These are phyloP conservation scores for Suillus paluster DNA, from an alignment of 768 basidiomycete species.

Conservation along the genomic window DNA sequence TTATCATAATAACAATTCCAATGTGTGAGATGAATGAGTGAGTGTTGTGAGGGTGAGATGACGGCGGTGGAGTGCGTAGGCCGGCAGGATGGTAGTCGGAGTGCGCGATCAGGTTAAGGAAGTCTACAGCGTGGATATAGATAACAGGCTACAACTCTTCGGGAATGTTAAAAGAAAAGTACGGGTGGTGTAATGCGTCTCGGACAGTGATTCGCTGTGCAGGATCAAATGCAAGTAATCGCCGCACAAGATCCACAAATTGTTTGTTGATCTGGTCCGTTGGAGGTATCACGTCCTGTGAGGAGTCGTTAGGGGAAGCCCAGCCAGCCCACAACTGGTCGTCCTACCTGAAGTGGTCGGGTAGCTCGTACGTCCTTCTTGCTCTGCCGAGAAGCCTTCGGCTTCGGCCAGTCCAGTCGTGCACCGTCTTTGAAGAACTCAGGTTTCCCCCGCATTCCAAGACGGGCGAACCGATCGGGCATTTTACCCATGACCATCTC, in stretches of 20 bases:
- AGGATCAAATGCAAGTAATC: constrained; percentile 90
- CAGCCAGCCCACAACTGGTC: constrained; percentile 29
- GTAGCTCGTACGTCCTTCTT: constrained; percentile 93
- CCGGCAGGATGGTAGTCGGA: constrained; percentile 3
- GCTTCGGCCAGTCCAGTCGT: constrained; percentile 91
- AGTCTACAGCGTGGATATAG: constrained; percentile 40
- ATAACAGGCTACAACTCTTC: constrained; percentile 62
- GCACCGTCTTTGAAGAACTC: constrained; percentile 91
- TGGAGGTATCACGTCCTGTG: constrained; percentile 83
- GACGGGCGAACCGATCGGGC: constrained; percentile 82
- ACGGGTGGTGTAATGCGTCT: constrained; percentile 87
- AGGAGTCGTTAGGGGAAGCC: constrained; percentile 8
- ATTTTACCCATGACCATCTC: constrained; percentile 99
- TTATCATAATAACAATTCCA: constrained; percentile 41
- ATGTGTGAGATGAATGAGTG: constrained; percentile 23
- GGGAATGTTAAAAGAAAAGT: constrained; percentile 72
- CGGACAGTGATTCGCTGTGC: constrained; percentile 84
- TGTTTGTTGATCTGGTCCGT: constrained; percentile 73
- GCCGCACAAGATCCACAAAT: constrained; percentile 87
- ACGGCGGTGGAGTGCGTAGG: constrained; percentile 1
- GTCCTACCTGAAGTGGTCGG: constrained; percentile 66
- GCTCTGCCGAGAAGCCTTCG: constrained; percentile 86
- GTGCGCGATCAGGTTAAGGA: constrained; percentile 15
- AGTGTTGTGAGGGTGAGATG: constrained; percentile 15
- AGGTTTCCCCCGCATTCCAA: constrained; percentile 78